phyloP scores from a whole-genome alignment of 306 rosid species.

The Pyrus bretschneideri region DNA sequence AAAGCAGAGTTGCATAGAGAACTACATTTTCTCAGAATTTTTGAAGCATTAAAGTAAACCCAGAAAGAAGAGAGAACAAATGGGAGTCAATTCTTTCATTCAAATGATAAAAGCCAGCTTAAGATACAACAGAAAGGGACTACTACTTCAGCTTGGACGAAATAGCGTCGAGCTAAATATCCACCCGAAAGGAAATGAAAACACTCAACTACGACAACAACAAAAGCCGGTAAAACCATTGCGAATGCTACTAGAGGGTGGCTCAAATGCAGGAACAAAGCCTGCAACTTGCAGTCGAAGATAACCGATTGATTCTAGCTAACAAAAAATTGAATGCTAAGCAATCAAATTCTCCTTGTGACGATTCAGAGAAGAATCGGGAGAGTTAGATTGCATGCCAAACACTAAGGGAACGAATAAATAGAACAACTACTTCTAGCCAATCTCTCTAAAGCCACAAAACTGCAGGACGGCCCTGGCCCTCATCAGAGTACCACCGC shows the following conservation, averaged over 20 bases:
- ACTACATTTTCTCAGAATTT: background rate
- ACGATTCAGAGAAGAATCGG: conserved; percentile 19
- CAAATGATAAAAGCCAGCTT: conserved; percentile 32
- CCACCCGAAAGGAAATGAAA: conserved; percentile 13
- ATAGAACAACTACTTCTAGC: conserved; percentile 39
- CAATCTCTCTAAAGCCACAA: conserved; percentile 57
- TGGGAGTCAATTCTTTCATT: conserved; percentile 34
- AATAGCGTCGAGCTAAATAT: conserved; percentile 32
- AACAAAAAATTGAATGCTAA: conserved; percentile 41
- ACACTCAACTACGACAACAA: conserved; percentile 24
- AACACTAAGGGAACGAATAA: conserved; percentile 23
- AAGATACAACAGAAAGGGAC: conserved; percentile 44
- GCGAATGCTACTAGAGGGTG: conserved; percentile 28
- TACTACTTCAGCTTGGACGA: conserved; percentile 37
- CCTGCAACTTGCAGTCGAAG: conserved; percentile 42
- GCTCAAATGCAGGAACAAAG: conserved; percentile 37
- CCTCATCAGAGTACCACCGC: conserved; percentile 73
- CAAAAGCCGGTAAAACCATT: conserved; percentile 42
- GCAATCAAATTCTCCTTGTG: conserved; percentile 32
- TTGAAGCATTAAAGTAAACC: background rate
- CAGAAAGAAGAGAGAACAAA: background rate
- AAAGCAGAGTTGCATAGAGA: background rate
- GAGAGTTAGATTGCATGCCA: conserved; percentile 38
- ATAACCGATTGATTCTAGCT: conserved; percentile 36
- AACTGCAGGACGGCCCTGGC: conserved; percentile 41